Conservation (phyloP, 169 alveolate genomes). For the Eimeria falciformis region DNA sequence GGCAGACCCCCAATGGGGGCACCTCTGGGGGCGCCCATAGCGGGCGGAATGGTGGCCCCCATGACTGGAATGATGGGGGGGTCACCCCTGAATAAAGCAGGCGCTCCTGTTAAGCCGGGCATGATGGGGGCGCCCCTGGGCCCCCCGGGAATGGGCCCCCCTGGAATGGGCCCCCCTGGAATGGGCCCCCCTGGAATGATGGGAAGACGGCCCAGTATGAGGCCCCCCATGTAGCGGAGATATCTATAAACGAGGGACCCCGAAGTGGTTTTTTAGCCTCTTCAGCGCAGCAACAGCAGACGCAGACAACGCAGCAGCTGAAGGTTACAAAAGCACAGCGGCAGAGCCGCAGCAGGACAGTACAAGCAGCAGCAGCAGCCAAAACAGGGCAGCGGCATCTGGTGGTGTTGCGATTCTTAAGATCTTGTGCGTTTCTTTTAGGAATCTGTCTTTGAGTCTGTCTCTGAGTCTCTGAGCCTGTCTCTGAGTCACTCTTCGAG, state of each 20-base stretch:
- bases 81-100: background rate
- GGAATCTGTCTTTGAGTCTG: too few relatives aligned
- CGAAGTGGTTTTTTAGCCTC: too few relatives aligned
- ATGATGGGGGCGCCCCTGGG: conserved; percentile 33
- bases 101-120: conserved; percentile 7
- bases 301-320: background rate
- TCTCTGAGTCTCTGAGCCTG: too few relatives aligned
- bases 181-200: conserved; percentile 8
- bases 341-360: background rate
- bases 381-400: too few relatives aligned
- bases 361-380: background rate
- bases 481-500: too few relatives aligned
- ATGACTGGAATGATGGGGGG: conserved; percentile 74
- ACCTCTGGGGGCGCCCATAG: conserved; percentile 57
- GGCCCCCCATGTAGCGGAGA: conserved; percentile 56
- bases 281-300: conserved; percentile 14
- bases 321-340: background rate
- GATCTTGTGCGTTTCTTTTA: too few relatives aligned
- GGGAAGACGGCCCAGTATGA: background rate
- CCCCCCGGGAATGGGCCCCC: background rate
- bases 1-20: conserved; percentile 10
- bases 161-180: conserved; percentile 9
- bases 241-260: too few relatives aligned
- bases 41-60: conserved; percentile 9
- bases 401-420: too few relatives aligned